Conservation (phyloP, 176 grass and related monocot species). For the Aegilops longissima region DNA sequence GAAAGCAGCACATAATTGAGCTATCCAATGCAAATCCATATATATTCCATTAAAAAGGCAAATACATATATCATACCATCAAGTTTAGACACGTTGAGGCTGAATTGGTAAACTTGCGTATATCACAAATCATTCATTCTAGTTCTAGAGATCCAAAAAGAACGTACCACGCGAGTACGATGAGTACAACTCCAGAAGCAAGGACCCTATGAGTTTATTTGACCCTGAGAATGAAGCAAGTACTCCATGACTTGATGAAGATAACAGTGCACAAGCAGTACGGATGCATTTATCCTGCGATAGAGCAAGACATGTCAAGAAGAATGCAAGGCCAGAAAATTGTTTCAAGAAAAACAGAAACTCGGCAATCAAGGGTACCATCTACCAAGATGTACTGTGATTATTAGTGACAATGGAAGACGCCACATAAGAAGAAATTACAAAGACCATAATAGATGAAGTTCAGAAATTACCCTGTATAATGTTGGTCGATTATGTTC, state of each 20-base stretch:
- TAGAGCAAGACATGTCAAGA: background rate
- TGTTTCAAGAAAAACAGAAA: background rate
- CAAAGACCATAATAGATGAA: background rate
- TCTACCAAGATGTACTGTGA: background rate
- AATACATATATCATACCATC: background rate
- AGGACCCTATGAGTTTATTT: constrained; percentile 57
- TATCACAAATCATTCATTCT: constrained; percentile 9
- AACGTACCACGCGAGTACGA: constrained; percentile 34
- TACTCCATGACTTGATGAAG: constrained; percentile 58
- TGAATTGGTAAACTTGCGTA: background rate
- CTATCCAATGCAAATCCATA: background rate
- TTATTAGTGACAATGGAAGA: background rate
- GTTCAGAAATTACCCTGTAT: background rate
- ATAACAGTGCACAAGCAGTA: constrained; percentile 57
- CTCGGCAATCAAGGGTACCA: background rate
- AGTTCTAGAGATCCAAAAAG: constrained; percentile 10
- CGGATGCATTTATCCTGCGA: constrained; percentile 53
- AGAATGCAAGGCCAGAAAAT: constrained; percentile 22
- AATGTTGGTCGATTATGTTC: background rate
- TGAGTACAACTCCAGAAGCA: constrained; percentile 70
- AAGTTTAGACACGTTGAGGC: background rate
- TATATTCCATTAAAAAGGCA: background rate
- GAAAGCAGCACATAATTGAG: background rate
- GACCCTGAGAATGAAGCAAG: constrained; percentile 65
- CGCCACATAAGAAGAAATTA: background rate